A percentile compares a stretch with the other conserved stretches of the same genome.
phyloP scores from a whole-genome alignment of 768 basidiomycete species.

The Boletus huronensis region DNA sequence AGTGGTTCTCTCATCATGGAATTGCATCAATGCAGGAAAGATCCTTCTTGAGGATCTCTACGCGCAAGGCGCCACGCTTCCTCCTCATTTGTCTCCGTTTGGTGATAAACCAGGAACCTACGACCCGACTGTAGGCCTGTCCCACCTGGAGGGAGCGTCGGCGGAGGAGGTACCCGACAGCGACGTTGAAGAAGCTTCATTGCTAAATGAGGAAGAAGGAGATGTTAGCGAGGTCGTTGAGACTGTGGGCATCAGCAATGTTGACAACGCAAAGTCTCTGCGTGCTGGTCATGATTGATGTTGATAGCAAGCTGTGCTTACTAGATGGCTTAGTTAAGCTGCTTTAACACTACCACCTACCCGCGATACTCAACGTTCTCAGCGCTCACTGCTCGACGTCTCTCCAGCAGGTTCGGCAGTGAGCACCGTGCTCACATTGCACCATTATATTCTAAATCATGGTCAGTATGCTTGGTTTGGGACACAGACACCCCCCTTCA shows the following conservation, averaged over 20 bases:
- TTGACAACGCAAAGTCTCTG: constrained; percentile 61
- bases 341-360: not conserved
- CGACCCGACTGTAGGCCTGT: constrained; percentile 49
- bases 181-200: constrained; percentile 29
- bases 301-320: not conserved
- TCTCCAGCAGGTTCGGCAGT: not conserved
- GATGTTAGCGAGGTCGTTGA: constrained; percentile 27
- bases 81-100: constrained; percentile 96
- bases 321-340: not conserved
- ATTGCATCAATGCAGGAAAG: constrained; percentile 87
- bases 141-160: constrained; percentile 20
- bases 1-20: constrained; percentile 78
- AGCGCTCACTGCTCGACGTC: constrained; percentile 2
- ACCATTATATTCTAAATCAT: constrained; percentile 18
- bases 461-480: constrained; percentile 39
- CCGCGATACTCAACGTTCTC: not conserved
- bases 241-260: constrained; percentile 31
- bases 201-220: constrained; percentile 19
- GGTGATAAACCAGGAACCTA: constrained; percentile 78
- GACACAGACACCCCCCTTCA: constrained; percentile 34
- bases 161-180: constrained; percentile 29
- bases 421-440: not conserved
- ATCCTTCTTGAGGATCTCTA: constrained; percentile 85
- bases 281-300: constrained; percentile 42
- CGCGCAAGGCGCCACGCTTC: constrained; percentile 78